Evolutionary conservation across 192 early-diverging fungal species (phyloP).

Genomic region (Lobosporangium transversale): DNA sequence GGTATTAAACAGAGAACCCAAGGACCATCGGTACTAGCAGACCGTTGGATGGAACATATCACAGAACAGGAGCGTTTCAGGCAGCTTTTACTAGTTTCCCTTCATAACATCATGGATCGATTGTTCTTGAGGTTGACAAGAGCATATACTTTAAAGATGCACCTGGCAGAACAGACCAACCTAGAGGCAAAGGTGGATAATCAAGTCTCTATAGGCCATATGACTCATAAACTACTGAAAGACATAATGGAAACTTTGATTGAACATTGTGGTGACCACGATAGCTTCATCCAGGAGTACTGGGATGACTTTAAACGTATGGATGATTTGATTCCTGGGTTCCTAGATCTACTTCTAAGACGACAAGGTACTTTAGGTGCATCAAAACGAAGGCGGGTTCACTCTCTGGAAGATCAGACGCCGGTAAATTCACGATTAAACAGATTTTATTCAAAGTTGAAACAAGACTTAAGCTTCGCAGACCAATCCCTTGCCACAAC

Average conservation of each 20-base stretch:
- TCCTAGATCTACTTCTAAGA: not conserved
- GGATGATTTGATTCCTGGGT: constrained; percentile 3
- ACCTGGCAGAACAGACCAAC: too few relatives aligned
- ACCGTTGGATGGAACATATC: not conserved
- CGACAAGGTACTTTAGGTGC: not conserved
- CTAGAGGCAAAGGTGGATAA: too few relatives aligned
- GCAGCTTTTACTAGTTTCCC: not conserved
- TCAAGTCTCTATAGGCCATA: too few relatives aligned
- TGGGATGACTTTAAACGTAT: not conserved
- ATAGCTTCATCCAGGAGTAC: not conserved
- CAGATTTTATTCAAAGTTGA: not conserved
- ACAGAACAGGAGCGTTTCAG: not conserved
- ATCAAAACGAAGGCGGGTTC: constrained; percentile 1
- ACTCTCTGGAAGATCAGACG: too few relatives aligned
- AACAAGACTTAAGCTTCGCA: too few relatives aligned
- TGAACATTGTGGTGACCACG: not conserved
- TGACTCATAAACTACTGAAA: constrained; percentile 4
- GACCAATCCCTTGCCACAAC: too few relatives aligned
- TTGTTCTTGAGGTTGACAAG: constrained; percentile 5
- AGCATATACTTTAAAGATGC: not conserved
- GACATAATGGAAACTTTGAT: not conserved
- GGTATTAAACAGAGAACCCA: not conserved
- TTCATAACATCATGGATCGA: constrained; percentile 3
- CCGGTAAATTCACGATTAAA: not conserved
- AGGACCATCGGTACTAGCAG: not conserved